A percentile compares a stretch with the other conserved stretches of the same genome.
Evolutionary conservation across 495 filamentous ascomycete species (phyloP).

Genomic region (Penicillium ochrochloron): DNA sequence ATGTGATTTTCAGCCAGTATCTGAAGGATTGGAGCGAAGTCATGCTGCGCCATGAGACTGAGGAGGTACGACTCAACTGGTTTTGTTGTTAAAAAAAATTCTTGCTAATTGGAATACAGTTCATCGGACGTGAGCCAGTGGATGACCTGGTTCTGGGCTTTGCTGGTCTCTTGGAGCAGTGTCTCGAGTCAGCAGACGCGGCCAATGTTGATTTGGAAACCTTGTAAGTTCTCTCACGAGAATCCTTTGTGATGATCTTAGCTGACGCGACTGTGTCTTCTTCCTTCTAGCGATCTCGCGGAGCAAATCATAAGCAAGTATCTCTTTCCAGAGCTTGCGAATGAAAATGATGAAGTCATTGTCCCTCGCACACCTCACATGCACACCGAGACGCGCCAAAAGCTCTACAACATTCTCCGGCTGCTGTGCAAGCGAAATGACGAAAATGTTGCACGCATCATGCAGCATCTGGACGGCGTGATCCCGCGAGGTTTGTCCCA

Average conservation of each 20-base stretch:
- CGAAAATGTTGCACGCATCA: slow-evolving; percentile 51
- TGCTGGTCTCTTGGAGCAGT: slow-evolving; percentile 51
- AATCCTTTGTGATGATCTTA: background rate
- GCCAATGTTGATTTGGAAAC: slow-evolving; percentile 51
- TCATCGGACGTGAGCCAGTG: slow-evolving; percentile 55
- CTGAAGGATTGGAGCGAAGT: slow-evolving; percentile 57
- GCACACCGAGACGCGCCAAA: slow-evolving; percentile 60
- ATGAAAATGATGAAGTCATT: slow-evolving; percentile 25
- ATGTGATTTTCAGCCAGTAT: slow-evolving; percentile 57
- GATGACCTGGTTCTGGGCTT: slow-evolving; percentile 56
- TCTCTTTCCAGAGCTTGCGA: slow-evolving; percentile 67
- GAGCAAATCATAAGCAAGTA: slow-evolving; percentile 67
- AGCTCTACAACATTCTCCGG: slow-evolving; percentile 67
- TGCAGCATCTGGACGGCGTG: slow-evolving; percentile 59
- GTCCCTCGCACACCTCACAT: slow-evolving; percentile 52
- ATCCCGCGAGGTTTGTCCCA: slow-evolving; percentile 49
- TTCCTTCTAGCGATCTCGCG: slow-evolving; percentile 50
- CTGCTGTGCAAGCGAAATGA: slow-evolving; percentile 59
- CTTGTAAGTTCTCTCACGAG: slow-evolving; percentile 30
- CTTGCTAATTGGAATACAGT: slow-evolving; percentile 31
- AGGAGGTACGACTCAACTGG: slow-evolving; percentile 42
- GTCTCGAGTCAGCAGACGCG: slow-evolving; percentile 52
- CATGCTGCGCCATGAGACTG: slow-evolving; percentile 57
- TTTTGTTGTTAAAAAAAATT: no score
- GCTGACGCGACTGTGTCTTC: background rate